These are phyloP conservation scores for Stephanodiscus triporus DNA, from an alignment of 108 stramenopile genomes.

Conservation along the genomic window DNA sequence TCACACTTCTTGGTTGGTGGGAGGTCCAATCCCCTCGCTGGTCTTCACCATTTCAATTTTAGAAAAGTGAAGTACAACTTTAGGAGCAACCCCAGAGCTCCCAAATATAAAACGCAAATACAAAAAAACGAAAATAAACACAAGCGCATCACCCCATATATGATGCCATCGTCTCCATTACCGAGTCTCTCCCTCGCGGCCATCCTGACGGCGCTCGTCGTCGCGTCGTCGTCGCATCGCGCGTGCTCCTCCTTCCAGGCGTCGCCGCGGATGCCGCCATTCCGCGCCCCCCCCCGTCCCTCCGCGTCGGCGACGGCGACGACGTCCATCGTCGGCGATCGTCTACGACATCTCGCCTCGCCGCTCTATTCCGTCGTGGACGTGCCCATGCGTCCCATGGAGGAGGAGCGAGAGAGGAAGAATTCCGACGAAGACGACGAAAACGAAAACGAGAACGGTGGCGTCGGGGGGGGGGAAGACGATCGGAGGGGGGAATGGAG, in stretches of 20 bases:
- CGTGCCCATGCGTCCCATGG: slow-evolving; percentile 43
- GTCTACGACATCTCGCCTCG: neutral
- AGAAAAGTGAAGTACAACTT: no score
- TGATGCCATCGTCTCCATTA: neutral
- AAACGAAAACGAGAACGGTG: slow-evolving; percentile 3
- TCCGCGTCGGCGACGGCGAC: no score
- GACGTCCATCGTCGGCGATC: neutral
- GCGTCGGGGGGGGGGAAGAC: neutral
- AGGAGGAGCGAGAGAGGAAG: slow-evolving; percentile 46
- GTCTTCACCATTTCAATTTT: no score
- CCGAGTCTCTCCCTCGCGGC: slow-evolving; percentile 4
- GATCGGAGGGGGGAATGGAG: slow-evolving; percentile 47
- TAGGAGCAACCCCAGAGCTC: no score
- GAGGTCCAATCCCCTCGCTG: no score
- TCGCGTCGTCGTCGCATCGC: neutral
- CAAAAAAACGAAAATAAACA: no score
- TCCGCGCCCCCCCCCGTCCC: no score
- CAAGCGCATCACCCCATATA: no score
- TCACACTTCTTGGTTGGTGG: no score
- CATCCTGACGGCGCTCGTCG: neutral
- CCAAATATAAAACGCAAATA: no score
- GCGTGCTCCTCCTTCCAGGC: neutral
- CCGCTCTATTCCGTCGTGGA: slow-evolving; percentile 7
- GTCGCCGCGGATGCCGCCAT: neutral
- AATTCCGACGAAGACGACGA: slow-evolving; percentile 21